Evolutionary conservation across 192 early-diverging fungal species (phyloP), one percentile per base, ranked within the genome.

Genomic region (Tieghemiomyces parasiticus): DNA sequence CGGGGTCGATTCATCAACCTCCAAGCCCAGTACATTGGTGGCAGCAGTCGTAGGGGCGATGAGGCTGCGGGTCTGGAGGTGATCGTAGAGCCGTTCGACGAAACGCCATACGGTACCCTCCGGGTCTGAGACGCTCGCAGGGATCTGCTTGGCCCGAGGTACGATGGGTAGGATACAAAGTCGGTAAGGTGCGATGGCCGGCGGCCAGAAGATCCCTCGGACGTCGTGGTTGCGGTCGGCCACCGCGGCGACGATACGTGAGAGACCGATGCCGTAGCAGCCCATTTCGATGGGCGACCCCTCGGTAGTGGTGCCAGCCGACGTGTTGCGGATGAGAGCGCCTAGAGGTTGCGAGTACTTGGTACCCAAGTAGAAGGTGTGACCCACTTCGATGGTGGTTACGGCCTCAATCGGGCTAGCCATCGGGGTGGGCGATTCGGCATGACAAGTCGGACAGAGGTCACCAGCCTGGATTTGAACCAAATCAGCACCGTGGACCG

Each of bases 331-430:
- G 54, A 83, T 80, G 4, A 58, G 68, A 1, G 89, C 86, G 29
- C 80, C 70, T 53, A 95, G 63, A 13, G 80, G 68, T 20, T 63
- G 49, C 12, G 93, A 95, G 70, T 93, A 95, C 63, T 84, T 89
- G 31, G 84, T 91, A 25, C 93, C 93, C 13, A 93, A 74, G 53
- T 88, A 81, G 64, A 95, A 95, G 24, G 91, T 91, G 58, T 93
- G 91, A 0, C 81, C 91, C 1, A 92, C 82, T 60, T 93, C 91
- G 46, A 92, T 92, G 0, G 87, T 83, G 13, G 71, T 24, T 20
- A 52, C 19, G 50, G 6, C 14, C 22, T 28, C 24, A 52, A 9
- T 14, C 30, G 50, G 67, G 16, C 70, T 64, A 29, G 60, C 66
- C 1, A 35, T 61, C 55, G 78, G 59, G 13, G 54, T 45, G 0